phyloP scores from a whole-genome alignment of 83 land plant genomes.

The Picea abies region DNA sequence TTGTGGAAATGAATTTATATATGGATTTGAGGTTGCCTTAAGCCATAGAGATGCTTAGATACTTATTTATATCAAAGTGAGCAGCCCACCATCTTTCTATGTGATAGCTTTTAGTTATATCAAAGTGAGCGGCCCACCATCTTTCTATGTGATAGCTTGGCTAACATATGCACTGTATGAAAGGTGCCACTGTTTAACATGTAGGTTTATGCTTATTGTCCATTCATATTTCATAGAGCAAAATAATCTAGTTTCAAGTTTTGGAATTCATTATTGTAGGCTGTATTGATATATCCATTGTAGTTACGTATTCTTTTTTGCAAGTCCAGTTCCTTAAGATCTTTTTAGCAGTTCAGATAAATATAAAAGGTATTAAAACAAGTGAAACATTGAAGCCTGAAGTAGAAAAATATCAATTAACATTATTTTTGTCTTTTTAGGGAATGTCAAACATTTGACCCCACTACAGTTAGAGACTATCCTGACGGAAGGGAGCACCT shows the following conservation, averaged over 20 bases:
- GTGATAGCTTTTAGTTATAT: too few relatives aligned
- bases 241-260: not conserved
- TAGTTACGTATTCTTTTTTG: not conserved
- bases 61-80: too few relatives aligned
- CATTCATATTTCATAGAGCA: not conserved
- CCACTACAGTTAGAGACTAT: slow-evolving; percentile 62
- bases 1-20: not conserved
- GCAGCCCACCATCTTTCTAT: too few relatives aligned
- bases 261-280: not conserved
- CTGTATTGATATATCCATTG: not conserved
- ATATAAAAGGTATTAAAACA: not conserved
- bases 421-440: slow-evolving; percentile 21
- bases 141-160: not conserved
- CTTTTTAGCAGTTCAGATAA: not conserved
- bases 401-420: not conserved
- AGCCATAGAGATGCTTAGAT: not conserved
- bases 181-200: not conserved
- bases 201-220: not conserved
- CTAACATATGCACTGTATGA: too few relatives aligned
- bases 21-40: not conserved
- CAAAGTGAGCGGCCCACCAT: not conserved
- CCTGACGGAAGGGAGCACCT: slow-evolving; percentile 55
- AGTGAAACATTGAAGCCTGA: not conserved
- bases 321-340: not conserved
- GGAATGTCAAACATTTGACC: slow-evolving; percentile 44